Evolutionary conservation across 2,329 filamentous ascomycete species (phyloP), one percentile per base, ranked within the genome.

Genomic region (Paracamarosporium sp.): DNA sequence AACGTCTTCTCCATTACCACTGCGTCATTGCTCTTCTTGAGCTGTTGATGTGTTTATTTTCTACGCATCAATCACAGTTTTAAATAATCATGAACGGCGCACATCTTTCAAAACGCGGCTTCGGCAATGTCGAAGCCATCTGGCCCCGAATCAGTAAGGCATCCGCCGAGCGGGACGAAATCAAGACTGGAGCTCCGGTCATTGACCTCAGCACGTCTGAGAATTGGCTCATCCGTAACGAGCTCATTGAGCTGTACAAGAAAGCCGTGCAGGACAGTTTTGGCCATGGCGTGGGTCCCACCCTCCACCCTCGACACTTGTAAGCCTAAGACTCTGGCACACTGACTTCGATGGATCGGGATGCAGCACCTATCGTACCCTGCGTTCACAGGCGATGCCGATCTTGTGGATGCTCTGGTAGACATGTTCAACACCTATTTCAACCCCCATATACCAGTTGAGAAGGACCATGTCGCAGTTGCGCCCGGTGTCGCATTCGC

Each of bases 361-460:
- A n/a, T 35, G 33, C 33, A 66, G 63, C 40, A 60, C 43, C 56
- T 67, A 33, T 65, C 61, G 11, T 65, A 65, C 50, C 55, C 54
- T 6, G 67, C 64, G 1, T 62, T 65, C 20, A 35, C 52, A 3
- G 66, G 62, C 20, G 64, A 71, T 28, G 59, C 65, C 17, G 48
- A 51, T 17, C 56, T 73, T 9, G 36, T 71, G 4, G 57, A 56
- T 15, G 60, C 55, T 5, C 48, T 62, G 11, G 54, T 64, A 15
- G 33, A 54, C 3, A 60, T 71, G 17, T 69, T 72, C 60, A 74
- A 73, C 55, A 62, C 54, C 17, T 67, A 68, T 51, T 74, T 75
- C 58, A 57, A 59, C 12, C 71, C 71, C 7, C 36, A 47, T n/a
- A 50, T 52, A 12, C 59, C 58, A 7, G 66, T 75, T 1, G 28